phyloP scores from a whole-genome alignment of 345 rosid genomes.

The Brassica rapa region DNA sequence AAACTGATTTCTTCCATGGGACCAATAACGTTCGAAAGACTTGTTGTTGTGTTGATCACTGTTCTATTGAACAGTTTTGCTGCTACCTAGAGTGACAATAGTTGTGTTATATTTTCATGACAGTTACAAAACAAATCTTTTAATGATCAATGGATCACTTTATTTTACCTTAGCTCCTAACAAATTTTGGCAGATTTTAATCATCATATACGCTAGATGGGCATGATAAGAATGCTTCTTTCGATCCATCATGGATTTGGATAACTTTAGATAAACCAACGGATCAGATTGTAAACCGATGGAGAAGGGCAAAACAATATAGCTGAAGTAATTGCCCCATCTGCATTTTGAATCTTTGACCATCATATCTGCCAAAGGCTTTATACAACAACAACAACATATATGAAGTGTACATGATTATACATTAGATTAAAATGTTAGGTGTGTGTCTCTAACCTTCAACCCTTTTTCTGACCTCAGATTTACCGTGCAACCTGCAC shows the following conservation, averaged over 20 bases:
- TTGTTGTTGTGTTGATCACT: conserved; percentile 45
- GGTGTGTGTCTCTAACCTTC: conserved; percentile 41
- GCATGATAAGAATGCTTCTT: conserved; percentile 60
- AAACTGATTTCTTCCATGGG: conserved; percentile 63
- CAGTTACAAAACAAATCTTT: neutral
- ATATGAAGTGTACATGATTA: neutral
- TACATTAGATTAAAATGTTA: neutral
- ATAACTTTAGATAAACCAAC: conserved; percentile 44
- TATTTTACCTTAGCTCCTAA: conserved; percentile 50
- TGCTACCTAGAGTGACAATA: conserved; percentile 32
- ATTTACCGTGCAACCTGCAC: conserved; percentile 51
- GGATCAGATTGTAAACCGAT: conserved; percentile 50
- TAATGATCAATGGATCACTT: neutral
- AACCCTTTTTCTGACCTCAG: conserved; percentile 54
- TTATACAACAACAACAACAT: neutral
- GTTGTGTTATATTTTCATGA: neutral
- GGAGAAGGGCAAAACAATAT: conserved; percentile 46
- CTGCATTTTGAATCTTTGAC: conserved; percentile 43
- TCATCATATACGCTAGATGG: conserved; percentile 10
- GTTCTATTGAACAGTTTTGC: conserved; percentile 38
- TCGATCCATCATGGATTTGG: conserved; percentile 52
- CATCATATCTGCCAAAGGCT: conserved; percentile 62
- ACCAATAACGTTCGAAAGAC: conserved; percentile 59
- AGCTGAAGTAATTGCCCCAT: conserved; percentile 65
- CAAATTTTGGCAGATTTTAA: conserved; percentile 23